Evolutionary conservation across 2,329 filamentous ascomycete species (phyloP), one percentile per base, ranked within the genome.

Genomic region (Fusarium guadeloupense): DNA sequence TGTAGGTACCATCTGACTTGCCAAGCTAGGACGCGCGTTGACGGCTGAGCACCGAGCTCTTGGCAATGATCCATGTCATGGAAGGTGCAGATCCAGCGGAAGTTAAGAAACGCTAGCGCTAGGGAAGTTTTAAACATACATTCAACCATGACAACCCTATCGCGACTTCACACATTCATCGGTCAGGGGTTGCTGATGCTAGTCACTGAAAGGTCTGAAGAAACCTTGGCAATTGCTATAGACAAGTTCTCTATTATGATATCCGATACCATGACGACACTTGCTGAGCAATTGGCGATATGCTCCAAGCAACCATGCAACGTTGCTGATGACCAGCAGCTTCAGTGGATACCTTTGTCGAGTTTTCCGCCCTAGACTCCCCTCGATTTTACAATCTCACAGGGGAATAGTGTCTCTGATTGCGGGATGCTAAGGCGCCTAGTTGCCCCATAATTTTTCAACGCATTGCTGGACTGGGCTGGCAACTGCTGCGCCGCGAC

Each of bases 11-110:
- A 44, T 60, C 68, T 58, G 56, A 66, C 44, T 52, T 61, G 68
- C 68, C 68, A 70, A 70, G 68, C 69, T 38, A 58, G 68, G 62
- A 67, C 68, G 66, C 68, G 68, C 64, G 64, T 70, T 69, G 68
- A 70, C 42, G 65, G 68, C 64, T 64, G 63, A 67, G 64, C 64
- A 62, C 60, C 67, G 66, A 69, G 42, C 62, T 60, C 68, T 70
- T 70, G 68, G 66, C 68, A 52, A 50, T 54, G 66, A 70, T 64
- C 64, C 66, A 68, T 70, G 68, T 62, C 60, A 59, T 59, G 50
- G 67, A 49, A 66, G 56, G 61, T 69, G 65, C 68, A 70, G 66
- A 70, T 70, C 68, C 60, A 70, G 54, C 64, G 67, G 66, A 62
- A 62, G 58, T 59, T 57, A 51, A 62, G 60, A 41, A 49, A 59